Evolutionary conservation across 2,329 filamentous ascomycete genomes (phyloP).

Genomic region (Verticillium isaacii): DNA sequence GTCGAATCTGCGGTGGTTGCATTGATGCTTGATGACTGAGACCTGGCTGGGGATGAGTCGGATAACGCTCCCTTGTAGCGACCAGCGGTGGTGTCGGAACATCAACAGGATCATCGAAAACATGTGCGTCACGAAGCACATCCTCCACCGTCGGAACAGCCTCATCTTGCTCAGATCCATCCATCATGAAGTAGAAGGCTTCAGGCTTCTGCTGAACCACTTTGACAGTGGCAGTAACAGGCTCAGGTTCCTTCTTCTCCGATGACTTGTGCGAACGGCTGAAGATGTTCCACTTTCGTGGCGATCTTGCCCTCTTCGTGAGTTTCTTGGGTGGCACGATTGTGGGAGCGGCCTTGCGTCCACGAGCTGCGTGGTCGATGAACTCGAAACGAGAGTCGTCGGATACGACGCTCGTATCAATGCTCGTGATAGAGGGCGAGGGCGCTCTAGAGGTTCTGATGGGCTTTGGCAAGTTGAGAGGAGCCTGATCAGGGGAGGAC

Average conservation of each 20-base stretch:
- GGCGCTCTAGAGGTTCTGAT: conserved; percentile 39
- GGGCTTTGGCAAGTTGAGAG: conserved; percentile 46
- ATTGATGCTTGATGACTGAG: not conserved
- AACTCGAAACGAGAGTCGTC: conserved; percentile 48
- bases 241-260: conserved; percentile 31
- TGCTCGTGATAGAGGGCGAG: conserved; percentile 49
- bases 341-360: conserved; percentile 20
- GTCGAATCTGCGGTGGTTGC: not conserved
- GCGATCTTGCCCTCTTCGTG: conserved; percentile 48
- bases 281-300: conserved; percentile 61
- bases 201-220: conserved; percentile 45
- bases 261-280: conserved; percentile 46
- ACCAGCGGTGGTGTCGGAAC: conserved; percentile 8
- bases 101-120: conserved; percentile 16
- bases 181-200: conserved; percentile 59
- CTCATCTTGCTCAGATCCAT: conserved; percentile 52
- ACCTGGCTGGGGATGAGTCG: not conserved
- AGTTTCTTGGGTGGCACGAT: conserved; percentile 44
- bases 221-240: conserved; percentile 44
- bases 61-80: not conserved
- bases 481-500: conserved; percentile 34
- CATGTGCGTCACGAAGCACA: conserved; percentile 45
- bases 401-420: conserved; percentile 52
- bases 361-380: conserved; percentile 28
- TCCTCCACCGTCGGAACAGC: conserved; percentile 35